Evolutionary conservation across 1,284 basidiomycete genomes (phyloP).

Genomic region (Naganishia sp.): DNA sequence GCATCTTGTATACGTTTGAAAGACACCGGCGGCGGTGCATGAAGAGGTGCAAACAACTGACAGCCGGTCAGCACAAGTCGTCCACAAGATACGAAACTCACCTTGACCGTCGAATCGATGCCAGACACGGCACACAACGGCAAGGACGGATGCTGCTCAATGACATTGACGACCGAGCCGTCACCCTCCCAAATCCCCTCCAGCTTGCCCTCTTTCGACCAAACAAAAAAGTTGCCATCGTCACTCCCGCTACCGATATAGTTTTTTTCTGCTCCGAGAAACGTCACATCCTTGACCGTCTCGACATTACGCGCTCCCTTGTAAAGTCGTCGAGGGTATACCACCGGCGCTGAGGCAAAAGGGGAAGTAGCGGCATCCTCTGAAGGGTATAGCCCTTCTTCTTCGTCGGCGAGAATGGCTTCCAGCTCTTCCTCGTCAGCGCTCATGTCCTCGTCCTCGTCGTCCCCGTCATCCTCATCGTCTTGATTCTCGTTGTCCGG

Average conservation of each 20-base stretch:
- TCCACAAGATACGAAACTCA: constrained; percentile 39
- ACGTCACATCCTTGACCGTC: constrained; percentile 91
- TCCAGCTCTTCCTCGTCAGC: constrained; percentile 37
- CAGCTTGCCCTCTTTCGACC: constrained; percentile 69
- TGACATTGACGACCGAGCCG: constrained; percentile 72
- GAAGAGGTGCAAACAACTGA: constrained; percentile 27
- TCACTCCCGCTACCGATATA: constrained; percentile 85
- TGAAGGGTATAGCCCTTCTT: constrained; percentile 31
- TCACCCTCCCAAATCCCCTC: constrained; percentile 83
- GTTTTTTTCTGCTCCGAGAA: constrained; percentile 74
- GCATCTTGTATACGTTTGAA: constrained; percentile 37
- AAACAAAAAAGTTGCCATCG: constrained; percentile 74
- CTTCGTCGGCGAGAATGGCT: constrained; percentile 30
- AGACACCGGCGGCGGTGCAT: constrained; percentile 32
- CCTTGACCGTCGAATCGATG: constrained; percentile 86
- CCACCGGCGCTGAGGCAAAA: constrained; percentile 58
- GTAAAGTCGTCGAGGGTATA: constrained; percentile 70
- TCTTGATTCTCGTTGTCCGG: constrained; percentile 47
- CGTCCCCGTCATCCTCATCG: constrained; percentile 33
- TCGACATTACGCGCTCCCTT: constrained; percentile 76
- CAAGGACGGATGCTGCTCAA: constrained; percentile 76
- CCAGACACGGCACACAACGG: constrained; percentile 84
- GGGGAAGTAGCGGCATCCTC: constrained; percentile 40
- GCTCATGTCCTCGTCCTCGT: constrained; percentile 35
- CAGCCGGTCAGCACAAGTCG: constrained; percentile 33